These are phyloP conservation scores for Aspergillus wentii DNA, from an alignment of 495 filamentous ascomycete species.

Conservation along the genomic window DNA sequence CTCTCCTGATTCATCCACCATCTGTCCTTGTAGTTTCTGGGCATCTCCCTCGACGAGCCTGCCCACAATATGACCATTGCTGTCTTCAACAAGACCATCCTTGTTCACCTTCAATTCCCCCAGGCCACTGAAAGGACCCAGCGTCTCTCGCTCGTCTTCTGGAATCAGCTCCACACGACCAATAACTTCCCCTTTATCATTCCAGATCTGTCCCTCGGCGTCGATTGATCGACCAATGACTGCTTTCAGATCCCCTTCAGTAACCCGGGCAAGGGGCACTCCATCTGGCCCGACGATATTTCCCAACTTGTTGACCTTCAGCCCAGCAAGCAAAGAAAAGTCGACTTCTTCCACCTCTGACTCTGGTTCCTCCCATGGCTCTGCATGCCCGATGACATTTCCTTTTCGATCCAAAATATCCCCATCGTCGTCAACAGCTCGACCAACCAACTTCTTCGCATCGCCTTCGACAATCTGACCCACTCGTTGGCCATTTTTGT, in stretches of 20 bases:
- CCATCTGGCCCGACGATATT: slow-evolving; percentile 70
- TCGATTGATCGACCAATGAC: slow-evolving; percentile 64
- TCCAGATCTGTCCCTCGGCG: slow-evolving; percentile 69
- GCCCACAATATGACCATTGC: slow-evolving; percentile 60
- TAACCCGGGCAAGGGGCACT: slow-evolving; percentile 62
- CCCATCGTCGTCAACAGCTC: slow-evolving; percentile 51
- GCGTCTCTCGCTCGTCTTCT: slow-evolving; percentile 62
- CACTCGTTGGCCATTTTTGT: slow-evolving; percentile 47
- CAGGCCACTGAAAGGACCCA: slow-evolving; percentile 64
- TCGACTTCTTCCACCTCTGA: slow-evolving; percentile 43
- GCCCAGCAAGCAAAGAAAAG: slow-evolving; percentile 59
- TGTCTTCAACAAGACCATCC: slow-evolving; percentile 58
- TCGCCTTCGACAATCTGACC: slow-evolving; percentile 50
- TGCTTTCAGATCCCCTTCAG: slow-evolving; percentile 62
- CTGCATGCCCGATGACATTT: slow-evolving; percentile 49
- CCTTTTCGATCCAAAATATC: slow-evolving; percentile 53
- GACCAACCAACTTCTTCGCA: slow-evolving; percentile 47
- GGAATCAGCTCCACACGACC: slow-evolving; percentile 72
- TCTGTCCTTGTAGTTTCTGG: slow-evolving; percentile 60
- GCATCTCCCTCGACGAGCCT: slow-evolving; percentile 64
- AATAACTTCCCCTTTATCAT: slow-evolving; percentile 64
- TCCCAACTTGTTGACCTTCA: slow-evolving; percentile 73
- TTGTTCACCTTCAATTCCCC: slow-evolving; percentile 60
- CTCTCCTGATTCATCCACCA: slow-evolving; percentile 70
- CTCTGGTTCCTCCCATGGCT: slow-evolving; percentile 38